These are phyloP conservation scores for Paraphaeosphaeria sporulosa DNA, from an alignment of 2,329 filamentous ascomycete genomes.

Conservation along the genomic window DNA sequence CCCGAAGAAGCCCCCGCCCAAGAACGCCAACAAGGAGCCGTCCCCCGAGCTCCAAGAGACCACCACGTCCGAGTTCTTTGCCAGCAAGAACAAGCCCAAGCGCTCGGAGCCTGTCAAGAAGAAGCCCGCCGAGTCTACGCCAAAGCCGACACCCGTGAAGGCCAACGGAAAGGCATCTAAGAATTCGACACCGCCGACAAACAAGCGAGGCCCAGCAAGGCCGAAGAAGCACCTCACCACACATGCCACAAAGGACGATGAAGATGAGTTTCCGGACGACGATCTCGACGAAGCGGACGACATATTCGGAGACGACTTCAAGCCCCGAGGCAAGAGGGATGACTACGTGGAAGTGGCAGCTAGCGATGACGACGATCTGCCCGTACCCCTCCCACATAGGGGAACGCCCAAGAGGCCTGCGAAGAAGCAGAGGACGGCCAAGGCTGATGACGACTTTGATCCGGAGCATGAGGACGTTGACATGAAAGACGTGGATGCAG, in stretches of 20 bases:
- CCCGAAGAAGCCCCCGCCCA: conserved; percentile 64
- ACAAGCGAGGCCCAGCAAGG: conserved; percentile 47
- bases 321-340: conserved; percentile 69
- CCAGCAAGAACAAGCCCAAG: conserved; percentile 63
- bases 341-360: conserved; percentile 70
- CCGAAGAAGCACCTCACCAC: conserved; percentile 53
- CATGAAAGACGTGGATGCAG: conserved; percentile 60
- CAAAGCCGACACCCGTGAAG: conserved; percentile 46
- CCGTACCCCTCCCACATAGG: conserved; percentile 41
- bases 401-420: conserved; percentile 46
- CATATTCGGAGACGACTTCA: conserved; percentile 79
- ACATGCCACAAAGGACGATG: conserved; percentile 67
- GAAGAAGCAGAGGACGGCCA: conserved; percentile 58
- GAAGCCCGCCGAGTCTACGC: conserved; percentile 40
- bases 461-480: conserved; percentile 58
- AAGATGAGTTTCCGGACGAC: conserved; percentile 58
- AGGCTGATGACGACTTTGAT: conserved; percentile 52
- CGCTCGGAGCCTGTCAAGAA: conserved; percentile 55
- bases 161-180: conserved; percentile 41
- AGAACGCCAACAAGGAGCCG: conserved; percentile 62
- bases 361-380: conserved; percentile 39
- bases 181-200: conserved; percentile 44
- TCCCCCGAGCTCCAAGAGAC: conserved; percentile 63
- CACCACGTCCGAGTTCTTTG: conserved; percentile 70
- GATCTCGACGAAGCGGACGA: conserved; percentile 73